Conservation (phyloP, 345 rosid genomes). For the Citrus hindsii region DNA sequence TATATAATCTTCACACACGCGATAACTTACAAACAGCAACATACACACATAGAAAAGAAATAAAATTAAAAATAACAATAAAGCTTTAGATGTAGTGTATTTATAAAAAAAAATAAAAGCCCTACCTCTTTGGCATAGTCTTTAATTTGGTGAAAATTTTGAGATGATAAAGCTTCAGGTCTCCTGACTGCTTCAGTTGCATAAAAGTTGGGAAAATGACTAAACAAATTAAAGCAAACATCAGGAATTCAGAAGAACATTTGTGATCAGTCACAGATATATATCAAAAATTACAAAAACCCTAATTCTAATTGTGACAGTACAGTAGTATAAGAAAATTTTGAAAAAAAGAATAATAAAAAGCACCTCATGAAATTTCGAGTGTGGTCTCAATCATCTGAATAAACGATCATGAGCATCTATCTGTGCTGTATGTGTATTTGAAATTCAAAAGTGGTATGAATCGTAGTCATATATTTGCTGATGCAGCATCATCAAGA, state of each 20-base stretch:
- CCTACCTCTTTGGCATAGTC: not conserved
- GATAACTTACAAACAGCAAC: not conserved
- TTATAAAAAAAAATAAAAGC: not conserved
- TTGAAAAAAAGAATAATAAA: not conserved
- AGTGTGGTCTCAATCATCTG: not conserved
- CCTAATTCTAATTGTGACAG: not conserved
- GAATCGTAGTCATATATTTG: slow-evolving; percentile 30
- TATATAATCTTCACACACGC: not conserved
- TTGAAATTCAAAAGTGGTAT: not conserved
- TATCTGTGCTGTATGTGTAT: not conserved
- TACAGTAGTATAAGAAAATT: not conserved
- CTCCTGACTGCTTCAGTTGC: not conserved
- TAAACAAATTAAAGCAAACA: not conserved
- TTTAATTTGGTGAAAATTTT: not conserved
- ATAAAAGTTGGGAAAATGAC: not conserved
- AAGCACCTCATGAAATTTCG: not conserved
- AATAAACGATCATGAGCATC: not conserved
- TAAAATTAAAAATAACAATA: not conserved
- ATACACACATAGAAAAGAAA: not conserved
- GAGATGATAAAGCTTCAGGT: not conserved
- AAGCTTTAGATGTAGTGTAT: not conserved
- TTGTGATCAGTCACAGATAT: not conserved
- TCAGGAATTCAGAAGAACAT: slow-evolving; percentile 1
- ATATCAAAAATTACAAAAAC: not conserved
- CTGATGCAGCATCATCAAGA: slow-evolving; percentile 72